Evolutionary conservation across 2,329 filamentous ascomycete genomes (phyloP).

Genomic region (Lanzia echinophila): DNA sequence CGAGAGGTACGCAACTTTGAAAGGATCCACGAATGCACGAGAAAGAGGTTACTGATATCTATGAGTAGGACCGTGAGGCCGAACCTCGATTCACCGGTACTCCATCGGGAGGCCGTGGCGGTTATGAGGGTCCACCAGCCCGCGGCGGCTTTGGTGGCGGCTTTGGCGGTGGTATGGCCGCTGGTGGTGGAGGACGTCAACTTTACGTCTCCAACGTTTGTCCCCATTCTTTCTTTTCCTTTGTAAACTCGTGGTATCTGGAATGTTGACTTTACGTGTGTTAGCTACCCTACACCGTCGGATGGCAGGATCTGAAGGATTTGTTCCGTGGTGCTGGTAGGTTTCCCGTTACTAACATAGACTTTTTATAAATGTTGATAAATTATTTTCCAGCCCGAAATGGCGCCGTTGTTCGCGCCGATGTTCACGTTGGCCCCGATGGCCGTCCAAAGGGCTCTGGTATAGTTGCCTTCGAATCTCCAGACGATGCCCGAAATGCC

Average conservation of each 20-base stretch:
- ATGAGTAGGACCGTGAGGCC: constrained; percentile 80
- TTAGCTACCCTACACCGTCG: constrained; percentile 92
- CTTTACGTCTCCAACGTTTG: constrained; percentile 98
- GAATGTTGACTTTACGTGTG: constrained; percentile 33
- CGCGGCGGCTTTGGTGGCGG: constrained; percentile 27
- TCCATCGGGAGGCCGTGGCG: constrained; percentile 55
- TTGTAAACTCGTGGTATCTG: constrained; percentile 25
- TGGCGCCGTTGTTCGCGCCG: constrained; percentile 83
- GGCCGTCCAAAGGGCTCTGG: constrained; percentile 94
- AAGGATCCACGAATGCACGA: not conserved
- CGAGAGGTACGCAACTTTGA: constrained; percentile 64
- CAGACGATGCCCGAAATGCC: constrained; percentile 90
- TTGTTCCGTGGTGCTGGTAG: constrained; percentile 96
- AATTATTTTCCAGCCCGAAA: constrained; percentile 43
- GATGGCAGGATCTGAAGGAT: constrained; percentile 99
- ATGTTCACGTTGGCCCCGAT: constrained; percentile 87
- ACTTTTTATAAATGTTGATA: constrained; percentile 21
- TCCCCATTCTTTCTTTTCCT: constrained; percentile 37
- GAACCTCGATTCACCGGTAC: constrained; percentile 91
- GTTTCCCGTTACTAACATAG: constrained; percentile 35
- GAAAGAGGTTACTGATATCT: constrained; percentile 6
- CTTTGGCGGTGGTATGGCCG: constrained; percentile 36
- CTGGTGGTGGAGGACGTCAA: constrained; percentile 67
- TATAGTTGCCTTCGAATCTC: constrained; percentile 91
- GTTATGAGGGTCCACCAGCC: constrained; percentile 35